Conservation (phyloP, 257 asterid genomes). For the Fraxinus anomala region DNA sequence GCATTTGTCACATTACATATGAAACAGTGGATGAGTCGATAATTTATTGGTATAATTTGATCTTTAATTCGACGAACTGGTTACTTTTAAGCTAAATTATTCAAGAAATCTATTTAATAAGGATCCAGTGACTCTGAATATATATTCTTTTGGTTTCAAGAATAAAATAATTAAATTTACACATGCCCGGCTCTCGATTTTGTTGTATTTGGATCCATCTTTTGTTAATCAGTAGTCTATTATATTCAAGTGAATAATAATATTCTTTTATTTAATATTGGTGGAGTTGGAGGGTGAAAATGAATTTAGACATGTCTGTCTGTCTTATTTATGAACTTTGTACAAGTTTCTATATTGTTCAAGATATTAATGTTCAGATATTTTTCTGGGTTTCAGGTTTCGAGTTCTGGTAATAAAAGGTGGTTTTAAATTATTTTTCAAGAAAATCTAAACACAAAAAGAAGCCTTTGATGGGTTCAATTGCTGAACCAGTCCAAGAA, state of each 20-base stretch:
- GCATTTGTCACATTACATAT: neutral
- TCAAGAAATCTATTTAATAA: neutral
- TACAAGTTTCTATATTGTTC: neutral
- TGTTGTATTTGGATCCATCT: neutral
- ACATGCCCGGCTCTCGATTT: neutral
- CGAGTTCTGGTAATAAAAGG: conserved; percentile 16
- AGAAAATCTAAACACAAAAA: neutral
- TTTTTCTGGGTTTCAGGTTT: conserved; percentile 38
- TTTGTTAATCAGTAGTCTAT: neutral
- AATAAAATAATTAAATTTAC: neutral
- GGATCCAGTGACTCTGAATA: neutral
- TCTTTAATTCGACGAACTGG: neutral
- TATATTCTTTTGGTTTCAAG: neutral
- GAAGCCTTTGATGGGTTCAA: conserved; percentile 57
- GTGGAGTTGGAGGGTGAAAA: neutral
- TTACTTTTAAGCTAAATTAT: no score
- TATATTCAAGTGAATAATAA: no score
- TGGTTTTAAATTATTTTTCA: neutral
- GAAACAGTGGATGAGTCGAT: neutral
- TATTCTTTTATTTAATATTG: neutral
- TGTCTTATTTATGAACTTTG: neutral
- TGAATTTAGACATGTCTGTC: neutral
- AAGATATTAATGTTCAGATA: conserved; percentile 7
- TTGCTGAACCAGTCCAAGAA: conserved; percentile 31
- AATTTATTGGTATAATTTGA: neutral